Percentiles rank a stretch among this genome's conserved stretches.
Conservation (phyloP, 331 rosid genomes). For the Cucumis variabilis region DNA sequence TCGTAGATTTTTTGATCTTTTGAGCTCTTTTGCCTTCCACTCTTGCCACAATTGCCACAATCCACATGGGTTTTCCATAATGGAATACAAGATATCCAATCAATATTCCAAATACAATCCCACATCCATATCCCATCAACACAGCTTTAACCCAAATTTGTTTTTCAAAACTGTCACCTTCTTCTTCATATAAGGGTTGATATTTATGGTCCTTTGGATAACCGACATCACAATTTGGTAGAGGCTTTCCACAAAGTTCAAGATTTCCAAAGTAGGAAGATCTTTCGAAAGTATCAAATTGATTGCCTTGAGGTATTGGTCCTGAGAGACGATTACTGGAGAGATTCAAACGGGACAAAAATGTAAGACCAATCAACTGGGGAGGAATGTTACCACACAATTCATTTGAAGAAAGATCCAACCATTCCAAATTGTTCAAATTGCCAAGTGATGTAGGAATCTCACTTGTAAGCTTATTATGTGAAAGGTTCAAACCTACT, state of each 20-base stretch:
- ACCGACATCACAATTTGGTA: slow-evolving; percentile 47
- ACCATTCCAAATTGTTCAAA: slow-evolving; percentile 61
- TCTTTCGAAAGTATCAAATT: slow-evolving; percentile 69
- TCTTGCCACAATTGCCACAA: neutral
- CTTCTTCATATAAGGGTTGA: neutral
- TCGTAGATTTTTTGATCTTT: neutral
- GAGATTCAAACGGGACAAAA: slow-evolving; percentile 76
- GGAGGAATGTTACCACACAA: slow-evolving; percentile 69
- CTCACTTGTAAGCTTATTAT: slow-evolving; percentile 58
- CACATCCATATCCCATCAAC: neutral
- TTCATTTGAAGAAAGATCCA: slow-evolving; percentile 74
- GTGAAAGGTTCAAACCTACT: slow-evolving; percentile 72
- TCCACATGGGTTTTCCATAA: neutral
- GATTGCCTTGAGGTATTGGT: slow-evolving; percentile 72
- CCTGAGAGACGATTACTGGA: slow-evolving; percentile 77
- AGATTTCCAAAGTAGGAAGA: slow-evolving; percentile 73
- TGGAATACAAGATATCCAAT: neutral
- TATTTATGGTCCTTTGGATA: slow-evolving; percentile 10
- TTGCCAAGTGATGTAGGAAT: slow-evolving; percentile 71
- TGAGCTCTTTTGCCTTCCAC: neutral
- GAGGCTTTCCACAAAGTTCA: slow-evolving; percentile 75
- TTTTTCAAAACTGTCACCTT: neutral
- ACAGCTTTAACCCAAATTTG: neutral
- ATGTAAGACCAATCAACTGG: slow-evolving; percentile 61
- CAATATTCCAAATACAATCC: neutral